A percentile compares a stretch with the other conserved stretches of the same genome.
phyloP scores from a whole-genome alignment of 306 rosid genomes.

The Acacia confusa region DNA sequence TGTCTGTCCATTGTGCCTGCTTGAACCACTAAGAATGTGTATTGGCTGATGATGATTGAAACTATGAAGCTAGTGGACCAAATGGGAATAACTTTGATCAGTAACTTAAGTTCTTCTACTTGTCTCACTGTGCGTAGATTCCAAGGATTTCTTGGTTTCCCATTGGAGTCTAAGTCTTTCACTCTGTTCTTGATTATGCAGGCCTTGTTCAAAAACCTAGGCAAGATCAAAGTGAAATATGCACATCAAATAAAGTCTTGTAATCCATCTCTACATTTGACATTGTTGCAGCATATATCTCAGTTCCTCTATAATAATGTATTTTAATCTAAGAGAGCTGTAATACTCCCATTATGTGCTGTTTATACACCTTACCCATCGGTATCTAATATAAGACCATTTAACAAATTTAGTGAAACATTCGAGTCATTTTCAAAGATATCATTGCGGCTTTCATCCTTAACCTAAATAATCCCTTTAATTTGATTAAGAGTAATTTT shows the following conservation, averaged over 20 bases:
- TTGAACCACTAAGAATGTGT: conserved; percentile 50
- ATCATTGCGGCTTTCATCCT: not conserved
- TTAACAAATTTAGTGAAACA: not conserved
- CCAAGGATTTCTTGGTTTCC: conserved; percentile 58
- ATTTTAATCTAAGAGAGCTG: not conserved
- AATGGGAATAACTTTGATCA: conserved; percentile 68
- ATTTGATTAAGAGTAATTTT: not conserved
- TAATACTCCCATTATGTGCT: not conserved
- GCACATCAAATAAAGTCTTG: not conserved
- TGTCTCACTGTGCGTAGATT: conserved; percentile 65
- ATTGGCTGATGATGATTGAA: conserved; percentile 39
- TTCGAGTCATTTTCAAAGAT: not conserved
- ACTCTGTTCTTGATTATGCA: conserved; percentile 54
- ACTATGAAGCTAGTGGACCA: conserved; percentile 69
- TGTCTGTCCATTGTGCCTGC: conserved; percentile 63
- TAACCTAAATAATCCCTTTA: not conserved
- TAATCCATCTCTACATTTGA: not conserved
- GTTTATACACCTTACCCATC: not conserved
- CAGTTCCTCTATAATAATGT: not conserved
- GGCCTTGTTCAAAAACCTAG: conserved; percentile 82
- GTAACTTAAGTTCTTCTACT: conserved; percentile 78
- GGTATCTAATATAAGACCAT: too few species aligned
- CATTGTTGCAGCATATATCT: not conserved
- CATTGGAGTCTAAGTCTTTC: conserved; percentile 52
- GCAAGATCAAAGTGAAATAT: not conserved